Conservation (phyloP, 2,329 filamentous ascomycete genomes). For the Raffaelea ambrosiae region DNA sequence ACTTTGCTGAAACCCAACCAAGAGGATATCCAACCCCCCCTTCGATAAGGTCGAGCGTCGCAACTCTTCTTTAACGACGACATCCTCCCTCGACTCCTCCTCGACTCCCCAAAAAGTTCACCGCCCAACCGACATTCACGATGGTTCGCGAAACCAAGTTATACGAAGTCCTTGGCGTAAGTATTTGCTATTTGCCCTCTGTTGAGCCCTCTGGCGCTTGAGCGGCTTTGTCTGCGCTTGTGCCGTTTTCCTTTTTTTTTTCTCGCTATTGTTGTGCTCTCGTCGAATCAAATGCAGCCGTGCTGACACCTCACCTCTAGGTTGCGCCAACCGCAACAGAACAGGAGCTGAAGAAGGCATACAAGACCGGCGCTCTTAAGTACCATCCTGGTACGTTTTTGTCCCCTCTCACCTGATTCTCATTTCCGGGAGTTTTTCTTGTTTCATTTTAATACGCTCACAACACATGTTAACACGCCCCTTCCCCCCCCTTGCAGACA, state of each 20-base stretch:
- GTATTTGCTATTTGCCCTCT: too few relatives aligned
- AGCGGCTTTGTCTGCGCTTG: background rate
- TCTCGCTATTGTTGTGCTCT: background rate
- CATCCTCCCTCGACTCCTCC: background rate
- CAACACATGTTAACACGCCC: constrained; percentile 9
- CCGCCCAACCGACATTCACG: constrained; percentile 21
- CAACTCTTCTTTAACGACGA: too few relatives aligned
- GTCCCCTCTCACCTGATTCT: background rate
- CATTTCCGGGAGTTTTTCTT: too few relatives aligned
- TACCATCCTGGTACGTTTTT: constrained; percentile 67
- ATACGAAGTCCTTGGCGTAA: constrained; percentile 72
- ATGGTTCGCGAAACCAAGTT: constrained; percentile 76
- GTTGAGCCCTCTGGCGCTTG: background rate
- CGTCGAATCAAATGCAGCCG: background rate
- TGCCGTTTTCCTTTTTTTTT: background rate
- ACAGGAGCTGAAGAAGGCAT: constrained; percentile 81
- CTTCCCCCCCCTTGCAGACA: constrained; percentile 50
- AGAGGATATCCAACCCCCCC: background rate
- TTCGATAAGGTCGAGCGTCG: background rate
- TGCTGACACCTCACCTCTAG: constrained; percentile 33
- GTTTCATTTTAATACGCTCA: background rate
- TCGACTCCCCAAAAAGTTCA: background rate
- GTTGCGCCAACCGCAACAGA: constrained; percentile 74
- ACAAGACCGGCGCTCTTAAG: constrained; percentile 76
- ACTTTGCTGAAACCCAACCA: too few relatives aligned